Percentiles rank a stretch among this genome's conserved stretches.
Conservation (phyloP, 768 basidiomycete genomes). For the Neoboletus subvelutipes region DNA sequence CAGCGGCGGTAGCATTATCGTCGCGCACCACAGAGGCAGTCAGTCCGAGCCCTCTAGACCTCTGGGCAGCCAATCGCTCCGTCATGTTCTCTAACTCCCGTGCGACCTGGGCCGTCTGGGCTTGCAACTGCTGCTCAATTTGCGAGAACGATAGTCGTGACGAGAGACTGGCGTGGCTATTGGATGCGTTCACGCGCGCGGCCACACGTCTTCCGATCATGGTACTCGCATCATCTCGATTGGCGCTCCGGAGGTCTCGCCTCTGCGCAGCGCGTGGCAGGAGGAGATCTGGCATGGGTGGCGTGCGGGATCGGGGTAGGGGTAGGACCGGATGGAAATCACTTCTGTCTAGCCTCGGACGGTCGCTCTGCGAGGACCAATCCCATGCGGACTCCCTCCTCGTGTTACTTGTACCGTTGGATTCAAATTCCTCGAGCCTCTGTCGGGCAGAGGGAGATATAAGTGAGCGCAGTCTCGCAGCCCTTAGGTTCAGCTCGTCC, state of each 20-base stretch:
- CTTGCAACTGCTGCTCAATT: slow-evolving; percentile 30
- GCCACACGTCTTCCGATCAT: slow-evolving; percentile 37
- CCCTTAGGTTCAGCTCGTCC: slow-evolving; percentile 30
- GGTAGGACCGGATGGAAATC: slow-evolving; percentile 13
- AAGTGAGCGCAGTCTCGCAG: slow-evolving; percentile 30
- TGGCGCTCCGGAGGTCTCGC: slow-evolving; percentile 20
- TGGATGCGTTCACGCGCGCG: slow-evolving; percentile 27
- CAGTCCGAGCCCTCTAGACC: slow-evolving; percentile 25
- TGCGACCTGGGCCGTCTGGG: slow-evolving; percentile 32
- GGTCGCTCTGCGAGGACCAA: slow-evolving; percentile 19
- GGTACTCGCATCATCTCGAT: slow-evolving; percentile 32
- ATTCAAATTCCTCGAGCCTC: slow-evolving; percentile 34
- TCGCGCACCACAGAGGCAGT: slow-evolving; percentile 15
- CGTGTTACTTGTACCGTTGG: slow-evolving; percentile 4
- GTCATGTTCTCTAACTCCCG: slow-evolving; percentile 35
- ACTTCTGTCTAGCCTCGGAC: slow-evolving; percentile 12
- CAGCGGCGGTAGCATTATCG: neutral
- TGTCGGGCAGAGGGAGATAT: slow-evolving; percentile 32
- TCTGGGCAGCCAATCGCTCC: slow-evolving; percentile 22
- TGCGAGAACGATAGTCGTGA: slow-evolving; percentile 23
- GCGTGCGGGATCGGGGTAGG: slow-evolving; percentile 24
- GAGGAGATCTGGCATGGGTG: slow-evolving; percentile 31
- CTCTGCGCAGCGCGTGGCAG: slow-evolving; percentile 20
- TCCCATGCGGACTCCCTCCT: slow-evolving; percentile 25
- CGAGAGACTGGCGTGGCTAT: slow-evolving; percentile 17